These are phyloP conservation scores for Neltuma alba DNA, from an alignment of 306 rosid genomes.

Conservation along the genomic window DNA sequence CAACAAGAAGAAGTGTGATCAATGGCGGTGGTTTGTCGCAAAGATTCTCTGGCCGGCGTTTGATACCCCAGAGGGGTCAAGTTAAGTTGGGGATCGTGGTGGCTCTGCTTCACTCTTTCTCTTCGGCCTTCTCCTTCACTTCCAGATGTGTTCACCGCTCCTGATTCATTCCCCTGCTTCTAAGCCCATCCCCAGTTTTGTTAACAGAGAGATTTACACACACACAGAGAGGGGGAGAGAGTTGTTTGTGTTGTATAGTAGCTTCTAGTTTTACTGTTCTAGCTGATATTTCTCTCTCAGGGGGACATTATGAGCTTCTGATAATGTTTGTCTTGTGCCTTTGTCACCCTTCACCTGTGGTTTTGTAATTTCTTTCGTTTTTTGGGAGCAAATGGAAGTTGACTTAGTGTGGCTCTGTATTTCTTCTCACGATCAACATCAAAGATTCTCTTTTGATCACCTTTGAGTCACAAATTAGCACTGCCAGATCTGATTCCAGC, in stretches of 20 bases:
- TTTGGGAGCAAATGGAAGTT: background rate
- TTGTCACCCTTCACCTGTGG: background rate
- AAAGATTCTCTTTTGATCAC: background rate
- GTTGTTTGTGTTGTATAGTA: background rate
- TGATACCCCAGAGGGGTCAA: slow-evolving; percentile 54
- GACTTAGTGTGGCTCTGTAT: background rate
- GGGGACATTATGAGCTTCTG: background rate
- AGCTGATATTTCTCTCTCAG: background rate
- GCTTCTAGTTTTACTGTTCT: background rate
- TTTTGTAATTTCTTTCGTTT: background rate
- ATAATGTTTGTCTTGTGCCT: background rate
- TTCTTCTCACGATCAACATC: background rate
- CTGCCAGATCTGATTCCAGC: background rate
- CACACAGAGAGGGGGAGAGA: background rate
- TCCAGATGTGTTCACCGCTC: slow-evolving; percentile 35
- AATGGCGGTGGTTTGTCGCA: slow-evolving; percentile 11
- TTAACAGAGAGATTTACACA: background rate
- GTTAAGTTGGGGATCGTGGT: slow-evolving; percentile 50
- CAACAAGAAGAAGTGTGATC: slow-evolving; percentile 32
- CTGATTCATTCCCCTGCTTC: slow-evolving; percentile 16
- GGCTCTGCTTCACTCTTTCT: slow-evolving; percentile 41
- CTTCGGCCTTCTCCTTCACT: slow-evolving; percentile 43
- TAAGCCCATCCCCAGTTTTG: background rate
- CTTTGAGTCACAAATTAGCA: background rate
- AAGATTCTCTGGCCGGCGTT: slow-evolving; percentile 40